Percentiles rank a stretch among this genome's conserved stretches.
phyloP scores from a whole-genome alignment of 2,329 filamentous ascomycete genomes.

The Penicillium expansum region DNA sequence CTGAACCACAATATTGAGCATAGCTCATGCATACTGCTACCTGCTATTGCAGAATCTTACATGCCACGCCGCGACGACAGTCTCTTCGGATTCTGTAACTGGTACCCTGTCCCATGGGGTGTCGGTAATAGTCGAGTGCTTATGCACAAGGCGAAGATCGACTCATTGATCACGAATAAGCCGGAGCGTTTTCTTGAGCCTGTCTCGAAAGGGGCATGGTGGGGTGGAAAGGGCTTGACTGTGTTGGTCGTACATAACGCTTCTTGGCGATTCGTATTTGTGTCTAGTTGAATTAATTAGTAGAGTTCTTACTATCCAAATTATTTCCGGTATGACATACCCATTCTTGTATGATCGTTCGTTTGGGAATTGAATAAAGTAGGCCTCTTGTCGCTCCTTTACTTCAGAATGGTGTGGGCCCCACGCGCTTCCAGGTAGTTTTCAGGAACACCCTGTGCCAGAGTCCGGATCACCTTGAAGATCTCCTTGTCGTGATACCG shows the following conservation, averaged over 20 bases:
- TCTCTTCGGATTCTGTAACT: constrained; percentile 55
- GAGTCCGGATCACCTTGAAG: constrained; percentile 74
- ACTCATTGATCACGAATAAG: constrained; percentile 86
- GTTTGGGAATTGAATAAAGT: constrained; percentile 1
- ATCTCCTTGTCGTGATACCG: constrained; percentile 92
- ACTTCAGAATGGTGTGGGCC: constrained; percentile 91
- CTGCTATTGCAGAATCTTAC: neutral
- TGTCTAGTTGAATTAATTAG: constrained; percentile 7
- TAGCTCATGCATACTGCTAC: neutral
- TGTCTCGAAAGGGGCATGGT: constrained; percentile 72
- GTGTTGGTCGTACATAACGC: constrained; percentile 74
- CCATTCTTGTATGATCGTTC: neutral
- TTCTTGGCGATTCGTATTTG: constrained; percentile 7
- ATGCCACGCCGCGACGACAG: constrained; percentile 54
- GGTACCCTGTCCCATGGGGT: constrained; percentile 61
- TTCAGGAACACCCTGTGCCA: constrained; percentile 81
- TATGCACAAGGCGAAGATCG: constrained; percentile 74
- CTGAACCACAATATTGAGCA: neutral
- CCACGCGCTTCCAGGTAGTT: constrained; percentile 85
- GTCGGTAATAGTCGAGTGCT: constrained; percentile 68
- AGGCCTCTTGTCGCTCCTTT: constrained; percentile 4
- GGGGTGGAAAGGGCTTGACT: constrained; percentile 94
- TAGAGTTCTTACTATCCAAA: too few species aligned
- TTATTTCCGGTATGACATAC: neutral
- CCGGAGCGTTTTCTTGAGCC: constrained; percentile 93